phyloP scores from a whole-genome alignment of 1,139 yeast genomes.

The Hyphopichia burtonii region DNA sequence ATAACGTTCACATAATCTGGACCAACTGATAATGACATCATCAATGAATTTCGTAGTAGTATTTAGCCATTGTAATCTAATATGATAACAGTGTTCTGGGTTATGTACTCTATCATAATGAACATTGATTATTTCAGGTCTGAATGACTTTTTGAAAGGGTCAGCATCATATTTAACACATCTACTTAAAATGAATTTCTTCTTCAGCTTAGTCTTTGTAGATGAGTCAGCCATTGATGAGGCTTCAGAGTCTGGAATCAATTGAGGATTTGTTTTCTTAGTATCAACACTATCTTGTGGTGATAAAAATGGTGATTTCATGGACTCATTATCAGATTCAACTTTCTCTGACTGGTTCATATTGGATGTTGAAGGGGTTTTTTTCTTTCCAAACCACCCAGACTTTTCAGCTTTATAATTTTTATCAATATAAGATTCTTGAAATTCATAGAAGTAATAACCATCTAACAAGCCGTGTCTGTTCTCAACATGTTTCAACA shows the following conservation, averaged over 20 bases:
- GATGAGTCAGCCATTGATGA: conserved; percentile 36
- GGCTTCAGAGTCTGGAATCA: conserved; percentile 27
- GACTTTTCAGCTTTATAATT: conserved; percentile 18
- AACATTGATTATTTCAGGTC: conserved; percentile 76
- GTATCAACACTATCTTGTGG: conserved; percentile 23
- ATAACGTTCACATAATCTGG: conserved; percentile 79
- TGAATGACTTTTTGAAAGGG: conserved; percentile 64
- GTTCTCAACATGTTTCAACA: conserved; percentile 77
- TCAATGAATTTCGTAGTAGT: conserved; percentile 88
- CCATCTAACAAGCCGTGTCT: conserved; percentile 89
- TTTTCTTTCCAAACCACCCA: conserved; percentile 38
- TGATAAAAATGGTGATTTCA: conserved; percentile 23
- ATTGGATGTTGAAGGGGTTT: conserved; percentile 7
- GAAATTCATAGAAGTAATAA: conserved; percentile 80
- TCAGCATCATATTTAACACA: conserved; percentile 75
- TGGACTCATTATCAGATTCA: conserved; percentile 21
- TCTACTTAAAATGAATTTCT: conserved; percentile 49
- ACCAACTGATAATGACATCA: conserved; percentile 79
- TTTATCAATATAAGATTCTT: conserved; percentile 52
- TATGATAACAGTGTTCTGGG: conserved; percentile 92
- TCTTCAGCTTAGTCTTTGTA: conserved; percentile 19
- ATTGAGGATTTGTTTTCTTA: conserved; percentile 19
- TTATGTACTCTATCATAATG: conserved; percentile 92
- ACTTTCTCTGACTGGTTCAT: conserved; percentile 8
- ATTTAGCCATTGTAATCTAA: conserved; percentile 89